phyloP scores from a whole-genome alignment of 768 basidiomycete genomes.

The Tulasnella sp. region DNA sequence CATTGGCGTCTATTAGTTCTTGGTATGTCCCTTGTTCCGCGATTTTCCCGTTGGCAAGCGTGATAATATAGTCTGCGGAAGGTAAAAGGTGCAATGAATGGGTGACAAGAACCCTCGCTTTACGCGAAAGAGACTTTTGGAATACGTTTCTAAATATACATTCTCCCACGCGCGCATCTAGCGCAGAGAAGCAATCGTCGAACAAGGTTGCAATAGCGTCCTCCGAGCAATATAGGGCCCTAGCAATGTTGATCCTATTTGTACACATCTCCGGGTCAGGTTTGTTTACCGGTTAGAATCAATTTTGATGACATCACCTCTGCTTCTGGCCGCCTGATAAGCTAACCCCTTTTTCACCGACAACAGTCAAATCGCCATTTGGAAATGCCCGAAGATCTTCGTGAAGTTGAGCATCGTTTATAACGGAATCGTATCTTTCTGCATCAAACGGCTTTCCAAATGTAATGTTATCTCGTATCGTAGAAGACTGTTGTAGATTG shows the following conservation, averaged over 20 bases:
- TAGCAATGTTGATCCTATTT: slow-evolving; percentile 59
- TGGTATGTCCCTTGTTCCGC: slow-evolving; percentile 41
- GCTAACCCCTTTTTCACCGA: slow-evolving; percentile 60
- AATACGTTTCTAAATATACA: slow-evolving; percentile 54
- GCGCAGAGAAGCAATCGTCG: slow-evolving; percentile 54
- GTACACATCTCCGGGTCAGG: no score
- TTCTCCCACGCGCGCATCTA: slow-evolving; percentile 44
- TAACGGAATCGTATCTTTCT: slow-evolving; percentile 49
- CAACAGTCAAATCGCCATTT: slow-evolving; percentile 62
- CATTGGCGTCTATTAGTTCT: slow-evolving; percentile 37
- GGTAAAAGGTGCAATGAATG: slow-evolving; percentile 44
- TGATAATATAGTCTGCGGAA: slow-evolving; percentile 39
- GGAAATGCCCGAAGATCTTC: slow-evolving; percentile 52
- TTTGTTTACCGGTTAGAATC: no score
- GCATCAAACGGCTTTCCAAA: slow-evolving; percentile 56
- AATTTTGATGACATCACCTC: no score
- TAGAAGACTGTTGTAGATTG: slow-evolving; percentile 10
- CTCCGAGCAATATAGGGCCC: slow-evolving; percentile 56
- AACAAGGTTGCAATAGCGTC: slow-evolving; percentile 49
- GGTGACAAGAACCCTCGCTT: slow-evolving; percentile 39
- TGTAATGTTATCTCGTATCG: slow-evolving; percentile 52
- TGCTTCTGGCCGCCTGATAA: slow-evolving; percentile 46
- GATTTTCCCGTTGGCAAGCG: slow-evolving; percentile 33
- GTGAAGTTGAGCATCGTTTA: slow-evolving; percentile 45
- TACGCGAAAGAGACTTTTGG: slow-evolving; percentile 33